phyloP scores from a whole-genome alignment of 2,329 filamentous ascomycete genomes.

The Harringtonia aguacate region DNA sequence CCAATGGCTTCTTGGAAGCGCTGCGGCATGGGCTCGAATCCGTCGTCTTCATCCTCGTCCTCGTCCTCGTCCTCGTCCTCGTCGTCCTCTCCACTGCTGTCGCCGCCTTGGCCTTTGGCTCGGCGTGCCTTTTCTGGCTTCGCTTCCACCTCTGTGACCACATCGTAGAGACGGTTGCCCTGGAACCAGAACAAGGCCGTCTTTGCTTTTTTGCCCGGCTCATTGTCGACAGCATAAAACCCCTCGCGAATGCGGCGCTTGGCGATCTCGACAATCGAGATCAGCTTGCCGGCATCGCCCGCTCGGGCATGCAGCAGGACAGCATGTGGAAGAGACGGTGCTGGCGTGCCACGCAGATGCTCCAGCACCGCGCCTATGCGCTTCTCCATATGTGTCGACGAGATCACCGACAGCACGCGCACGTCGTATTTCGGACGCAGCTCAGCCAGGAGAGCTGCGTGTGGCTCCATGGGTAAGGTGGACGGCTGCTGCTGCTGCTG shows the following conservation, averaged over 20 bases:
- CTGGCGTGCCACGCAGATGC: slow-evolving; percentile 24
- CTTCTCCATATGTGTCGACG: slow-evolving; percentile 48
- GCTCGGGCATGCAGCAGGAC: slow-evolving; percentile 42
- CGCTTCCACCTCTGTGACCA: slow-evolving; percentile 20
- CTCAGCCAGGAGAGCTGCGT: slow-evolving; percentile 30
- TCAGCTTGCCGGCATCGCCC: slow-evolving; percentile 49
- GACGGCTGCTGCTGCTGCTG: slow-evolving; percentile 7
- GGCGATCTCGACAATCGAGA: slow-evolving; percentile 56
- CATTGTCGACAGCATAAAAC: not conserved
- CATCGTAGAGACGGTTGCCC: slow-evolving; percentile 46
- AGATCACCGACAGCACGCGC: slow-evolving; percentile 42
- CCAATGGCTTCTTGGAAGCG: slow-evolving; percentile 41
- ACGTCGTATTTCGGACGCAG: slow-evolving; percentile 38
- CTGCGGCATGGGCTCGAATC: slow-evolving; percentile 48
- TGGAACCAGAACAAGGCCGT: slow-evolving; percentile 33
- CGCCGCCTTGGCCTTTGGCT: slow-evolving; percentile 11
- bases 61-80: slow-evolving; percentile 15
- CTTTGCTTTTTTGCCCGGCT: not conserved
- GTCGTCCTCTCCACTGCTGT: slow-evolving; percentile 3
- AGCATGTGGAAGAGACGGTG: slow-evolving; percentile 18
- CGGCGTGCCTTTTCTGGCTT: not conserved
- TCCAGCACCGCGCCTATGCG: slow-evolving; percentile 34
- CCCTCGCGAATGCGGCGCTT: slow-evolving; percentile 43
- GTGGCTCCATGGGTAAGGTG: slow-evolving; percentile 22
- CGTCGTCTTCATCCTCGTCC: slow-evolving; percentile 23